A percentile compares a stretch with the other conserved stretches of the same genome.
Conservation (phyloP, 1,284 basidiomycete species). For the Cryptococcus sp. region DNA sequence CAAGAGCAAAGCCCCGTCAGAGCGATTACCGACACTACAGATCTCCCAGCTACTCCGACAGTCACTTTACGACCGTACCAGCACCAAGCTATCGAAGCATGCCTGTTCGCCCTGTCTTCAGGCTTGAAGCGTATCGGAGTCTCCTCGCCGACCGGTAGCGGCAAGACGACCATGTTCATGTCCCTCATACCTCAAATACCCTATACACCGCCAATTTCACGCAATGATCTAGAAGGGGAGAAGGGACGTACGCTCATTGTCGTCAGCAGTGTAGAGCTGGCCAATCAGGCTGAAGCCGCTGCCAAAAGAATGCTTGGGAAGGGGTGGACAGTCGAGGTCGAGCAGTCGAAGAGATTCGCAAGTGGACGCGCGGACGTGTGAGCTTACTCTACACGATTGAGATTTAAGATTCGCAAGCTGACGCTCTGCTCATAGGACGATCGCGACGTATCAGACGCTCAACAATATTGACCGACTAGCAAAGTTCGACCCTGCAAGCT, state of each 20-base stretch:
- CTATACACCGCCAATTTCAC: background rate
- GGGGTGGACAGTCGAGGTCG: conserved; percentile 78
- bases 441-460: conserved; percentile 91
- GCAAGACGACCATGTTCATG: conserved; percentile 92
- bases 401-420: background rate
- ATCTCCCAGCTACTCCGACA: background rate
- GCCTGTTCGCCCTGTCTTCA: conserved; percentile 69
- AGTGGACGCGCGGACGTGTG: conserved; percentile 83
- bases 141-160: conserved; percentile 85
- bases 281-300: conserved; percentile 78
- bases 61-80: conserved; percentile 81
- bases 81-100: conserved; percentile 77
- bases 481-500: conserved; percentile 72
- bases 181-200: conserved; percentile 62
- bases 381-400: conserved; percentile 29
- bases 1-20: no score
- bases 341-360: conserved; percentile 78
- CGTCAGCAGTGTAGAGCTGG: conserved; percentile 65
- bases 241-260: conserved; percentile 41
- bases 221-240: background rate
- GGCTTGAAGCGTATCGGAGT: conserved; percentile 78
- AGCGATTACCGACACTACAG: no score
- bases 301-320: conserved; percentile 68
- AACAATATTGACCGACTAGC: conserved; percentile 65
- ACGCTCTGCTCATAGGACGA: conserved; percentile 59